Percentiles rank a stretch among this genome's conserved stretches.
Evolutionary conservation across 2,329 filamentous ascomycete genomes (phyloP).

Genomic region (Scedosporium aurantiacum): DNA sequence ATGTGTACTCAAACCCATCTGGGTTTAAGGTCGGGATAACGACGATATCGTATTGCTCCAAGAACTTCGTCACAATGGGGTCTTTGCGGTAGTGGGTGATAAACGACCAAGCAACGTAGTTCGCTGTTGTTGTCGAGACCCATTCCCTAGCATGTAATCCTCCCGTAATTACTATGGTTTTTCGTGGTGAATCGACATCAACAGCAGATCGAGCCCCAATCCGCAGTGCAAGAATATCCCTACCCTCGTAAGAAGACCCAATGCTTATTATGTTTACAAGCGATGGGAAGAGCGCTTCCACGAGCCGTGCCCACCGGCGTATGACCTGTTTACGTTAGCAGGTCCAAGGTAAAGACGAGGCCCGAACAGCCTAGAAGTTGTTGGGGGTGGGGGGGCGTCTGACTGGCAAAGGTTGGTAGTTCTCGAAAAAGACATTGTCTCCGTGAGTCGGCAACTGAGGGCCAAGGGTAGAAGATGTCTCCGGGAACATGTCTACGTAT

Average conservation of each 20-base stretch:
- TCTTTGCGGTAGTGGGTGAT: conserved; percentile 72
- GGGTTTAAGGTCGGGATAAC: conserved; percentile 85
- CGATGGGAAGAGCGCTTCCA: conserved; percentile 81
- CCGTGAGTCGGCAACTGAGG: conserved; percentile 11
- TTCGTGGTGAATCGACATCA: conserved; percentile 39
- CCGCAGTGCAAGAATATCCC: conserved; percentile 72
- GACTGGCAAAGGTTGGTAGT: conserved; percentile 78
- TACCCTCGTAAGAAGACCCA: conserved; percentile 78
- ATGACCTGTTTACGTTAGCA: conserved; percentile 34
- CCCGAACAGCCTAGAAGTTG: neutral
- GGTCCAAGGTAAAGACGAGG: neutral
- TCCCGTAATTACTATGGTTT: conserved; percentile 71
- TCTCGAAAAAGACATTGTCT: conserved; percentile 79
- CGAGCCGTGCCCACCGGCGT: conserved; percentile 80
- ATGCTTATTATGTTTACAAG: conserved; percentile 64
- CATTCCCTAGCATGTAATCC: conserved; percentile 92
- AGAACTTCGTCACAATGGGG: conserved; percentile 59
- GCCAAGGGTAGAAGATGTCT: neutral
- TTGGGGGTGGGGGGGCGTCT: neutral
- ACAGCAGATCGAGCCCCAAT: conserved; percentile 49
- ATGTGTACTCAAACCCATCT: conserved; percentile 89
- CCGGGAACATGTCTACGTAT: neutral
- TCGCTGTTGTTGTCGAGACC: conserved; percentile 88
- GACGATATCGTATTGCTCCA: conserved; percentile 77
- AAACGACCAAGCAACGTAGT: conserved; percentile 79